Percentiles rank a stretch among this genome's conserved stretches.
Conservation (phyloP, 2,329 filamentous ascomycete genomes). For the Zopfia rhizophila region DNA sequence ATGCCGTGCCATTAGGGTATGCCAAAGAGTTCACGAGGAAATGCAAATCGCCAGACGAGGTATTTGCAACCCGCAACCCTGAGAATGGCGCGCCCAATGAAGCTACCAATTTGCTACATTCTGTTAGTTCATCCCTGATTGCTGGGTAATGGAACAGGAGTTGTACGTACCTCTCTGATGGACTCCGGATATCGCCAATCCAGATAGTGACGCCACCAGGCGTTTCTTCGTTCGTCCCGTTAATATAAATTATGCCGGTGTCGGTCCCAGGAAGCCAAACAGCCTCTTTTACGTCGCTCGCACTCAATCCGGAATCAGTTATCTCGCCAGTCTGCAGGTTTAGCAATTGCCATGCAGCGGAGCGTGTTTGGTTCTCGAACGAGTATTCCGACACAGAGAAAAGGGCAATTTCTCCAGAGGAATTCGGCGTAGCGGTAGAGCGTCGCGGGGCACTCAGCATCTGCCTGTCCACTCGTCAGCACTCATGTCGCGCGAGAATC, state of each 20-base stretch:
- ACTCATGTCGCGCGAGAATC: background rate
- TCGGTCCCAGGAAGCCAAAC: constrained; percentile 1
- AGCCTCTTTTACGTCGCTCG: background rate
- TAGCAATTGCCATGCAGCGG: constrained; percentile 59
- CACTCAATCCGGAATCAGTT: background rate
- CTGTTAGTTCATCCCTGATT: background rate
- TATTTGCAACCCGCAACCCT: constrained; percentile 53
- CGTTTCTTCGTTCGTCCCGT: constrained; percentile 66
- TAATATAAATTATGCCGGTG: constrained; percentile 68
- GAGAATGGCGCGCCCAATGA: constrained; percentile 54
- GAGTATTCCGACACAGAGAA: constrained; percentile 78
- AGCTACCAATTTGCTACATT: too few relatives aligned
- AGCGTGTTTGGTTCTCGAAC: constrained; percentile 75
- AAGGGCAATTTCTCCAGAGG: constrained; percentile 67
- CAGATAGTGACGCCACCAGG: constrained; percentile 5
- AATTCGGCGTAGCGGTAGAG: constrained; percentile 72
- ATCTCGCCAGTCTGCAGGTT: background rate
- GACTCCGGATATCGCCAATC: background rate
- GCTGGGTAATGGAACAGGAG: background rate
- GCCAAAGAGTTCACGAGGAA: constrained; percentile 66
- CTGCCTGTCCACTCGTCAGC: background rate
- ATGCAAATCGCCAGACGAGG: constrained; percentile 40
- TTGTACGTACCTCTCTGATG: background rate
- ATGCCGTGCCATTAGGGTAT: constrained; percentile 72
- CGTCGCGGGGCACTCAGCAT: constrained; percentile 76